These are phyloP conservation scores for Paecilomyces sp. DNA, from an alignment of 2,329 filamentous ascomycete genomes.

Conservation along the genomic window DNA sequence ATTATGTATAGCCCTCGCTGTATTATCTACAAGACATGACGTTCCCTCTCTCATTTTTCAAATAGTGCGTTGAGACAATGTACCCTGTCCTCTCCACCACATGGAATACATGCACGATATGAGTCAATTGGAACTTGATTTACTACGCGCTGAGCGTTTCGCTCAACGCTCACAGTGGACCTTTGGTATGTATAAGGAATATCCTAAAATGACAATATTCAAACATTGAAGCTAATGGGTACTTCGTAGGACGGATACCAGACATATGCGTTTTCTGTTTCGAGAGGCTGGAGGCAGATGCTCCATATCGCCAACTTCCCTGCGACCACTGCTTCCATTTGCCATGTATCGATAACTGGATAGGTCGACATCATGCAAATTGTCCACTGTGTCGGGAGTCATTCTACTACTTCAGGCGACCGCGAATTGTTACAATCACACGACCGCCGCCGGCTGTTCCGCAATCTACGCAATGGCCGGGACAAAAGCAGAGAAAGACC, in stretches of 20 bases:
- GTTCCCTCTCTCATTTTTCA: neutral
- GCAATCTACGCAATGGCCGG: neutral
- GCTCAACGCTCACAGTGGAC: neutral
- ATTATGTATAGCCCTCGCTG: neutral
- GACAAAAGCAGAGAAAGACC: neutral
- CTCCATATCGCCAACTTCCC: constrained; percentile 2
- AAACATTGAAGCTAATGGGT: neutral
- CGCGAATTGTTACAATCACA: neutral
- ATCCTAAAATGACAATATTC: neutral
- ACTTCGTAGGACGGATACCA: neutral
- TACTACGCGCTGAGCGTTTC: neutral
- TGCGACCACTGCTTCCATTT: constrained; percentile 1
- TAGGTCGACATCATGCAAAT: constrained; percentile 1
- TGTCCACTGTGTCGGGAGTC: neutral
- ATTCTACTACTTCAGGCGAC: constrained; percentile 1
- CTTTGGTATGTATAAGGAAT: neutral
- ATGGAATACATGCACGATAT: neutral
- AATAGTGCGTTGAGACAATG: neutral
- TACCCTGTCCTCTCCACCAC: neutral
- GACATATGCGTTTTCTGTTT: constrained; percentile 1
- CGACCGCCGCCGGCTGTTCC: neutral
- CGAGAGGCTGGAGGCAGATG: neutral
- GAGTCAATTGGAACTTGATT: neutral
- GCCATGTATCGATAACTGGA: constrained; percentile 2
- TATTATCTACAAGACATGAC: neutral